These are phyloP conservation scores for Vinca minor DNA, from an alignment of 257 asterid species.

Conservation along the genomic window DNA sequence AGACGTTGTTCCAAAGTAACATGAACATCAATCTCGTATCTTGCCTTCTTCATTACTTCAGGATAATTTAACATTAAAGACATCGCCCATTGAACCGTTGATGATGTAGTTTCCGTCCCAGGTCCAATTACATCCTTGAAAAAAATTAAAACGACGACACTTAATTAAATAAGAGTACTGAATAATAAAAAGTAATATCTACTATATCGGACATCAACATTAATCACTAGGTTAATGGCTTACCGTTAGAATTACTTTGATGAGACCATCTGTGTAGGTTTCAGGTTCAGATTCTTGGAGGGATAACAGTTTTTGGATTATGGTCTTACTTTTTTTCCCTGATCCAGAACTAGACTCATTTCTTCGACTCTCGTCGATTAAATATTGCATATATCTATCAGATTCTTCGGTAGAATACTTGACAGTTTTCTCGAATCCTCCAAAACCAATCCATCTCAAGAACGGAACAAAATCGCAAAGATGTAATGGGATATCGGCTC, in stretches of 20 bases:
- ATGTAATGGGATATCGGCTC: background rate
- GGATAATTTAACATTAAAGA: no score
- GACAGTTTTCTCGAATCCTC: conserved; percentile 21
- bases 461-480: conserved; percentile 29
- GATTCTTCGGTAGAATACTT: conserved; percentile 8
- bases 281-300: conserved; percentile 3
- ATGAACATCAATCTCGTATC: no score
- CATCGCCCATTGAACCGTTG: no score
- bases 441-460: conserved; percentile 26
- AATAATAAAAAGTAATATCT: no score
- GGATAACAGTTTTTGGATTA: background rate
- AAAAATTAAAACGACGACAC: no score
- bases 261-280: background rate
- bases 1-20: no score
- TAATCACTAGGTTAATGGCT: background rate
- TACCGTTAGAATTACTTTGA: conserved; percentile 1
- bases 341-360: background rate
- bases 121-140: no score
- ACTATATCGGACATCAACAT: no score
- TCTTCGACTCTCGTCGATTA: background rate
- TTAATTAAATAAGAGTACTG: no score
- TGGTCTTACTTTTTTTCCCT: background rate
- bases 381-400: no score
- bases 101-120: no score
- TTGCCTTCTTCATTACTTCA: no score